Percentiles rank a stretch among this genome's conserved stretches.
Conservation (phyloP, 768 basidiomycete genomes). For the Calvatia gigantea region DNA sequence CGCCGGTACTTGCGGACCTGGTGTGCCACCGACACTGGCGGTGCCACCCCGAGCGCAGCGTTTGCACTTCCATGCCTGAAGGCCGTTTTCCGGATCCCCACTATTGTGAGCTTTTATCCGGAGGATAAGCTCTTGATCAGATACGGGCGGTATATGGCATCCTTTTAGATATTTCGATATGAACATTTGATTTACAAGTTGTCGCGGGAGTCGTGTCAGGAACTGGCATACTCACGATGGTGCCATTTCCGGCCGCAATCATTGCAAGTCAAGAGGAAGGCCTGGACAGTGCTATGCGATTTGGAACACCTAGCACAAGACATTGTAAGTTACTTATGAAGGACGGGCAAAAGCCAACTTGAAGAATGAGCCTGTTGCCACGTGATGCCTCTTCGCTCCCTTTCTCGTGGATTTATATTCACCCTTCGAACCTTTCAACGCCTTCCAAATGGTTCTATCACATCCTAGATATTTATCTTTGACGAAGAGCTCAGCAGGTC, state of each 20-base stretch:
- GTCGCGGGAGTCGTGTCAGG: background rate
- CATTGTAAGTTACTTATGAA: too few relatives aligned
- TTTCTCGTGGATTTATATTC: too few relatives aligned
- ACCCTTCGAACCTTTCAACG: too few relatives aligned
- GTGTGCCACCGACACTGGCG: background rate
- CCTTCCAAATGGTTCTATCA: too few relatives aligned
- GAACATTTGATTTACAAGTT: background rate
- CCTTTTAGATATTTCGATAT: conserved; percentile 20
- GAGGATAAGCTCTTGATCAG: conserved; percentile 27
- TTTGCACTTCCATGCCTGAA: conserved; percentile 22
- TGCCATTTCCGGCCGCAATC: conserved; percentile 30
- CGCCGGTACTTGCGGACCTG: background rate
- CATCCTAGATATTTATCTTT: too few relatives aligned
- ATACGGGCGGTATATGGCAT: conserved; percentile 32
- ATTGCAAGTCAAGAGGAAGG: conserved; percentile 31
- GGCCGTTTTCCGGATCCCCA: conserved; percentile 15
- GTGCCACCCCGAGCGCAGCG: conserved; percentile 10
- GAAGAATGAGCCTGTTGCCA: too few relatives aligned
- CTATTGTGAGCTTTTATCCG: conserved; percentile 22
- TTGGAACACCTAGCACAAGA: conserved; percentile 24
- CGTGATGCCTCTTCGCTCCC: too few relatives aligned
- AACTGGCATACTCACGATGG: conserved; percentile 26
- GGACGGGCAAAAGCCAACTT: too few relatives aligned
- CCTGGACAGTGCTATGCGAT: conserved; percentile 19
- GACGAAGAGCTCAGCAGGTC: too few relatives aligned